Evolutionary conservation across 176 grass and related monocot species (phyloP).

Genomic region (Musa beccarii): DNA sequence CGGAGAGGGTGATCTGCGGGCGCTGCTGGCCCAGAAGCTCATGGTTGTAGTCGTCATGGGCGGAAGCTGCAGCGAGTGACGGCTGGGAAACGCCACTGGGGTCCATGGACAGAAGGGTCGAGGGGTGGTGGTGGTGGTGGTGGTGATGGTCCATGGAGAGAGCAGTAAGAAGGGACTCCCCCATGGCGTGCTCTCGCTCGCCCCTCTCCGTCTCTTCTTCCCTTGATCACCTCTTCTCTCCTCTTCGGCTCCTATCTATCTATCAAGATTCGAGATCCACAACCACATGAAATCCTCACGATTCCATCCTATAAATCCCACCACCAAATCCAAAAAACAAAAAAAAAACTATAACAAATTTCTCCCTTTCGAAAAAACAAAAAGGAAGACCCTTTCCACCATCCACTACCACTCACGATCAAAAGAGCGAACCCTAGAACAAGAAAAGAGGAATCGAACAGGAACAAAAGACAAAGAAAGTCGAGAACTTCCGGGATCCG

Average conservation of each 20-base stretch:
- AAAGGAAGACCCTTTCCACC: not conserved
- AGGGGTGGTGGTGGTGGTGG: constrained; percentile 22
- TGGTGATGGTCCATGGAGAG: constrained; percentile 61
- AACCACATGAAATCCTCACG: not conserved
- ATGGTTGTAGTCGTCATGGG: constrained; percentile 7
- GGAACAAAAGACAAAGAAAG: not conserved
- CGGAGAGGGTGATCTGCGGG: not conserved
- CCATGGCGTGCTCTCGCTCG: constrained; percentile 33
- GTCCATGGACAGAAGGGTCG: constrained; percentile 71
- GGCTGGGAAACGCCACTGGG: constrained; percentile 12
- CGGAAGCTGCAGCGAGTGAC: constrained; percentile 12
- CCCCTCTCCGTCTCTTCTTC: constrained; percentile 32
- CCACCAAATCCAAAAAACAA: not conserved
- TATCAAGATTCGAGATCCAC: not conserved
- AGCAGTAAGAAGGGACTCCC: constrained; percentile 54
- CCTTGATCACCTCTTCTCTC: constrained; percentile 6
- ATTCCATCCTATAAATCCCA: not conserved
- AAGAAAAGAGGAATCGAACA: not conserved
- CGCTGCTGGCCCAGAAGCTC: constrained; percentile 11
- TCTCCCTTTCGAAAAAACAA: not conserved
- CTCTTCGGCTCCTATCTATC: constrained; percentile 9
- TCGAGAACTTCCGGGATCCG: not conserved
- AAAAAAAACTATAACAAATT: not conserved
- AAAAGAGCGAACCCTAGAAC: not conserved
- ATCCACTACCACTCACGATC: not conserved